Evolutionary conservation across 305 asterid genomes (phyloP).

Genomic region (Fraxinus dipetala): DNA sequence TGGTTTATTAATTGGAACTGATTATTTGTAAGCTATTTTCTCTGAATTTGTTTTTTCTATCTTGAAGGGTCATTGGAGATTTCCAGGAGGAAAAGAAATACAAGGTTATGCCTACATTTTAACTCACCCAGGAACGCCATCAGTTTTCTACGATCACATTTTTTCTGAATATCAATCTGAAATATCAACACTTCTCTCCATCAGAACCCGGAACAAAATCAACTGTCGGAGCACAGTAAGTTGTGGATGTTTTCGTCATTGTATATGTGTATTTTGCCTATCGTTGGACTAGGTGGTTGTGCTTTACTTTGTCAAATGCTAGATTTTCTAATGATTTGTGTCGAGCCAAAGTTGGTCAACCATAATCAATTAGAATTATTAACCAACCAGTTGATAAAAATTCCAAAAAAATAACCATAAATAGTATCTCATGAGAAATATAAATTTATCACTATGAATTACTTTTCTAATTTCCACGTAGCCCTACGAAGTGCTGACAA

Average conservation of each 20-base stretch:
- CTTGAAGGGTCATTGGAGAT: conserved; percentile 98
- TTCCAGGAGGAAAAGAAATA: conserved; percentile 97
- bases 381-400: neutral
- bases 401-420: neutral
- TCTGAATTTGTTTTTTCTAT: conserved; percentile 18
- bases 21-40: conserved; percentile 1
- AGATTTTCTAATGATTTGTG: neutral
- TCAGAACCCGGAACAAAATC: conserved; percentile 74
- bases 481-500: neutral
- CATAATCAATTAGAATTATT: neutral
- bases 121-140: conserved; percentile 91
- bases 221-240: conserved; percentile 87
- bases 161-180: conserved; percentile 57
- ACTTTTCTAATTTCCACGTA: neutral
- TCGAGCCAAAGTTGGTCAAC: neutral
- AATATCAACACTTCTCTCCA: conserved; percentile 54
- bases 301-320: neutral
- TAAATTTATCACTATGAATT: neutral
- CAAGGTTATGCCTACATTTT: conserved; percentile 93
- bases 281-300: neutral
- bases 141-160: conserved; percentile 87
- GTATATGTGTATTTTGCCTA: neutral
- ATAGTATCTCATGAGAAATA: neutral
- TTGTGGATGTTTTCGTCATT: conserved; percentile 17
- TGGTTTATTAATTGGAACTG: conserved; percentile 9